These are phyloP conservation scores for Pyropia haitanensis DNA, from an alignment of 23 red algal genomes.

Conservation along the genomic window DNA sequence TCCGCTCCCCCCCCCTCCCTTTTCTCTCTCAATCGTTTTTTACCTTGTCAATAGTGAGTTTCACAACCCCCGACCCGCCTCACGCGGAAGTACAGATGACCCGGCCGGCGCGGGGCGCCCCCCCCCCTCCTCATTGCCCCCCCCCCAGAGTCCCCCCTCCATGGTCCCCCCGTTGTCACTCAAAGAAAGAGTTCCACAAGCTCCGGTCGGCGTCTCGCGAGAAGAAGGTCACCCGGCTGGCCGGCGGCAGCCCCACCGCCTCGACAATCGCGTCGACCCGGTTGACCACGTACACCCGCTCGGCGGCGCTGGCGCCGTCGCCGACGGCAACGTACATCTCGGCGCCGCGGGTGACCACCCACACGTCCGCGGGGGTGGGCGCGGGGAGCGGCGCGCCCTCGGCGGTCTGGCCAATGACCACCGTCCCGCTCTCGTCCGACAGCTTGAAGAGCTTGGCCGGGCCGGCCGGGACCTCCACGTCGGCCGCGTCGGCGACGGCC, in stretches of 20 bases:
- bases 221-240: conserved; percentile 27
- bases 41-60: no score
- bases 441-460: conserved; percentile 27
- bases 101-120: no score
- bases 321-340: conserved; percentile 42
- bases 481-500: conserved; percentile 18
- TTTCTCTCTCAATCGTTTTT: no score
- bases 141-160: no score
- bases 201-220: conserved; percentile 15
- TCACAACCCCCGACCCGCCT: no score
- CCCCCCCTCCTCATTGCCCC: no score
- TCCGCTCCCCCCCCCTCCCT: no score
- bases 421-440: conserved; percentile 27
- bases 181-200: conserved; percentile 30
- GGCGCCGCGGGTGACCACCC: conserved; percentile 22
- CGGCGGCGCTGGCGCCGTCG: conserved; percentile 15
- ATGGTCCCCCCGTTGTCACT: neutral
- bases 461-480: conserved; percentile 9
- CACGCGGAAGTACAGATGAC: no score
- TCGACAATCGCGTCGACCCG: conserved; percentile 19
- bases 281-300: conserved; percentile 47
- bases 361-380: conserved; percentile 29
- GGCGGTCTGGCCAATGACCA: conserved; percentile 36
- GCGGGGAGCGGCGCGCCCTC: conserved; percentile 9
- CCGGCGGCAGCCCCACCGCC: conserved; percentile 11